Evolutionary conservation across 2,329 filamentous ascomycete genomes (phyloP).

Genomic region (Alternaria infectoria): DNA sequence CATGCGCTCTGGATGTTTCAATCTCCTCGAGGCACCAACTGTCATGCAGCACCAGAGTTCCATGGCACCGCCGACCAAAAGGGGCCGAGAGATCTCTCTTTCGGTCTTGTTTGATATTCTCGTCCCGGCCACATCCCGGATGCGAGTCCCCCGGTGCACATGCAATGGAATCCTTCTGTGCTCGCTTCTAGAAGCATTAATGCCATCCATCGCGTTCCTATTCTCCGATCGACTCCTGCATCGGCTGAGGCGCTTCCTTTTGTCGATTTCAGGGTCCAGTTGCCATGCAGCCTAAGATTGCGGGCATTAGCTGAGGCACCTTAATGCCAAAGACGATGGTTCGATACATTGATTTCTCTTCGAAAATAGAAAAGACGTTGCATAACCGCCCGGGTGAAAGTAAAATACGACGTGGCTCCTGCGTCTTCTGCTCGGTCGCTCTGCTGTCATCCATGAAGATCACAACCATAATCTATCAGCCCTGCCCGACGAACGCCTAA

Average conservation of each 20-base stretch:
- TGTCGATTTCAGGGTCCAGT: conserved; percentile 1
- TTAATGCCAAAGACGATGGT: background rate
- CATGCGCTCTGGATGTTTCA: background rate
- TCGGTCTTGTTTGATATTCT: conserved; percentile 2
- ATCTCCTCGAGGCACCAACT: background rate
- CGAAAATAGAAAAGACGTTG: background rate
- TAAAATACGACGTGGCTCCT: background rate
- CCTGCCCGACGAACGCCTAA: background rate
- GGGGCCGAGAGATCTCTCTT: background rate
- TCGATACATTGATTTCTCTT: background rate
- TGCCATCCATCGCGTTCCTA: background rate
- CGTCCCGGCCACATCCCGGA: background rate
- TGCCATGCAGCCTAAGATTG: conserved; percentile 6
- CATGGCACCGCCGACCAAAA: background rate
- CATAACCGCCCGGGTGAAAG: background rate
- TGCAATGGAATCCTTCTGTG: conserved; percentile 18
- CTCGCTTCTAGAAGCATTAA: conserved; percentile 28
- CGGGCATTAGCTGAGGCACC: background rate
- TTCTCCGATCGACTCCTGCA: conserved; percentile 21
- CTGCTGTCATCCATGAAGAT: background rate
- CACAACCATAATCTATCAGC: background rate
- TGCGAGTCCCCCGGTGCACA: background rate
- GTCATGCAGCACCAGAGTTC: conserved; percentile 2
- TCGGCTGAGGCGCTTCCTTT: conserved; percentile 20
- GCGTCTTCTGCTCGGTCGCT: background rate